Evolutionary conservation across 306 rosid species (phyloP).

Genomic region (Vicia villosa): DNA sequence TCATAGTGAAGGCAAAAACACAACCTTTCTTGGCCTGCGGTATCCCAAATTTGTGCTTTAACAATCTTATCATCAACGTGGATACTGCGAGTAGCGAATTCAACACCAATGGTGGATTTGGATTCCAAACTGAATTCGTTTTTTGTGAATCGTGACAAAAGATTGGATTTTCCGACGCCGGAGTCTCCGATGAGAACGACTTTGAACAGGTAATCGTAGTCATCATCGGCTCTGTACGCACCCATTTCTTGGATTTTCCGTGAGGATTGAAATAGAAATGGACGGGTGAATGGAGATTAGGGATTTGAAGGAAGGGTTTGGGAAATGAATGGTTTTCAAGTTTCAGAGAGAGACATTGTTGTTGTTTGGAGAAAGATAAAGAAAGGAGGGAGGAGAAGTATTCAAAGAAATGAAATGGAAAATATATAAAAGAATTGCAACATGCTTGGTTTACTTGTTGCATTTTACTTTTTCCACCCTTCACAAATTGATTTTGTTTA

Average conservation of each 20-base stretch:
- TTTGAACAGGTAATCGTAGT: slow-evolving; percentile 79
- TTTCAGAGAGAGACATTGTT: slow-evolving; percentile 10
- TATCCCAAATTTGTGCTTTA: slow-evolving; percentile 94
- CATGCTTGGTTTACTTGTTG: background rate
- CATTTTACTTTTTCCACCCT: slow-evolving; percentile 29
- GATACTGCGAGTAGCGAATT: slow-evolving; percentile 82
- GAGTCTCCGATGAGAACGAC: slow-evolving; percentile 88
- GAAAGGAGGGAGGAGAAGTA: slow-evolving; percentile 56
- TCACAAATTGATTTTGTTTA: background rate
- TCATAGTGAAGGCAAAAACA: background rate
- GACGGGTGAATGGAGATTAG: background rate
- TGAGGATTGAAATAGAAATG: too few relatives aligned
- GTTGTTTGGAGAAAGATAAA: slow-evolving; percentile 22
- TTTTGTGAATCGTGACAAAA: slow-evolving; percentile 75
- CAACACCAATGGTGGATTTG: slow-evolving; percentile 84
- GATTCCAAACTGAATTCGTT: slow-evolving; percentile 81
- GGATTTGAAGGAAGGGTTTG: slow-evolving; percentile 19
- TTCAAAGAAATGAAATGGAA: slow-evolving; percentile 42
- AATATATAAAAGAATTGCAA: background rate
- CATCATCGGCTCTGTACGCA: slow-evolving; percentile 78
- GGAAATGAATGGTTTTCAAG: slow-evolving; percentile 27
- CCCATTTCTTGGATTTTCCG: slow-evolving; percentile 43
- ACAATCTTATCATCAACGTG: slow-evolving; percentile 82
- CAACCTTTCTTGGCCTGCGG: slow-evolving; percentile 89
- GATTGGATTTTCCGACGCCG: slow-evolving; percentile 83